Evolutionary conservation across 2,329 filamentous ascomycete genomes (phyloP).

Genomic region (Calonectria fujianensis): DNA sequence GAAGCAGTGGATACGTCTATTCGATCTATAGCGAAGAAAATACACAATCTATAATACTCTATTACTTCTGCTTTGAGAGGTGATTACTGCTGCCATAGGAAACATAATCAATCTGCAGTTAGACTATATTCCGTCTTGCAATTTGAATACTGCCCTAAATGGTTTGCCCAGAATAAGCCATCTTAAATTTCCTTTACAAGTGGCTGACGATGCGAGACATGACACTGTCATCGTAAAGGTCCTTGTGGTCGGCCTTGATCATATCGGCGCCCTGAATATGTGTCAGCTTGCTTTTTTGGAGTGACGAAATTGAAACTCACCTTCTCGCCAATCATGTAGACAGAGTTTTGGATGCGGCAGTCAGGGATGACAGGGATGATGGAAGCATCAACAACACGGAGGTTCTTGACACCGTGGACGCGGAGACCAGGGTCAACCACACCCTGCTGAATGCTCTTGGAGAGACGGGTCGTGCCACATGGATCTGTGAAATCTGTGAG

Average conservation of each 20-base stretch:
- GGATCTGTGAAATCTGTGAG: slow-evolving; percentile 62
- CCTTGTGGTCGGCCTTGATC: slow-evolving; percentile 37
- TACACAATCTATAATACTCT: slow-evolving; percentile 2
- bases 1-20: background rate
- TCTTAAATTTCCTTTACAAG: background rate
- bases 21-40: background rate
- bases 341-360: slow-evolving; percentile 75
- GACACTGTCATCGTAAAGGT: slow-evolving; percentile 25
- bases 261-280: slow-evolving; percentile 42
- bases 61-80: no score
- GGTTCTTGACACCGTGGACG: slow-evolving; percentile 43
- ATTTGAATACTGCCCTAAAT: no score
- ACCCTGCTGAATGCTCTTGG: slow-evolving; percentile 64
- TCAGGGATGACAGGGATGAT: slow-evolving; percentile 72
- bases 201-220: slow-evolving; percentile 27
- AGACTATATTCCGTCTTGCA: no score
- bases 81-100: background rate
- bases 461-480: slow-evolving; percentile 73
- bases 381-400: slow-evolving; percentile 45
- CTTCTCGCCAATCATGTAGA: slow-evolving; percentile 78
- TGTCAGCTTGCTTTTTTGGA: slow-evolving; percentile 12
- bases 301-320: slow-evolving; percentile 28
- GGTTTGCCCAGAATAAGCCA: background rate
- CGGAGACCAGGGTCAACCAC: slow-evolving; percentile 47
- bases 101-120: background rate